These are phyloP conservation scores for Kazachstania kunashirensis DNA, from an alignment of 805 yeast species.

Conservation along the genomic window DNA sequence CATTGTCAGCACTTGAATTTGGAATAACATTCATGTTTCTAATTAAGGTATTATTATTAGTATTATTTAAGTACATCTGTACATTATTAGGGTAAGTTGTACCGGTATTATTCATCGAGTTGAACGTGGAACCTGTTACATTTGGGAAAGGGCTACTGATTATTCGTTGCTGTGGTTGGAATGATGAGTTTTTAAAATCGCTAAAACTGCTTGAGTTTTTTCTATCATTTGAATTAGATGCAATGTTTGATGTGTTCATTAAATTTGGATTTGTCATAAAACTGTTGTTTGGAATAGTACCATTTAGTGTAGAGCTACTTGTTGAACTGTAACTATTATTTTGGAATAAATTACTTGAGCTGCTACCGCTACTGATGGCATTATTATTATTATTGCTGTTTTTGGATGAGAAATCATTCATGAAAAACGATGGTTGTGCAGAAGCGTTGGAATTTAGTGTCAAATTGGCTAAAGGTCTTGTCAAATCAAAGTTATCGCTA, in stretches of 20 bases:
- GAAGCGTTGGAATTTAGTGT: conserved; percentile 1
- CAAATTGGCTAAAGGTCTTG: conserved; percentile 5
- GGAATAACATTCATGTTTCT: not conserved
- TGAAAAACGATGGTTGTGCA: conserved; percentile 3
- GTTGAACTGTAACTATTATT: conserved; percentile 3
- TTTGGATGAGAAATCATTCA: conserved; percentile 2
- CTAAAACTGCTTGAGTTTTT: not conserved
- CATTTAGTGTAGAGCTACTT: conserved; percentile 1
- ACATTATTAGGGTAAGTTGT: not conserved
- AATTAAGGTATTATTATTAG: not conserved
- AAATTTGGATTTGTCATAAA: conserved; percentile 5
- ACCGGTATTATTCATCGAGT: not conserved
- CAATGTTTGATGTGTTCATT: conserved; percentile 5
- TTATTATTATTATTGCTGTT: conserved; percentile 1
- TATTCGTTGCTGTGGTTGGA: conserved; percentile 12
- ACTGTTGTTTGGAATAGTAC: conserved; percentile 1
- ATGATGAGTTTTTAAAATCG: conserved; percentile 2
- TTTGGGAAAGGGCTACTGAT: conserved; percentile 17
- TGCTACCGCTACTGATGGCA: conserved; percentile 8
- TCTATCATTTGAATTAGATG: conserved; percentile 4
- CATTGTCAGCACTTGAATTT: not conserved
- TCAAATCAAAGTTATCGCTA: conserved; percentile 1
- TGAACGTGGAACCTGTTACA: conserved; percentile 2
- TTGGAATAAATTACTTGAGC: conserved; percentile 13
- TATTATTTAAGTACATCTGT: not conserved